phyloP scores from a whole-genome alignment of 2,329 filamentous ascomycete genomes.

The Cladobotryum protrusum region DNA sequence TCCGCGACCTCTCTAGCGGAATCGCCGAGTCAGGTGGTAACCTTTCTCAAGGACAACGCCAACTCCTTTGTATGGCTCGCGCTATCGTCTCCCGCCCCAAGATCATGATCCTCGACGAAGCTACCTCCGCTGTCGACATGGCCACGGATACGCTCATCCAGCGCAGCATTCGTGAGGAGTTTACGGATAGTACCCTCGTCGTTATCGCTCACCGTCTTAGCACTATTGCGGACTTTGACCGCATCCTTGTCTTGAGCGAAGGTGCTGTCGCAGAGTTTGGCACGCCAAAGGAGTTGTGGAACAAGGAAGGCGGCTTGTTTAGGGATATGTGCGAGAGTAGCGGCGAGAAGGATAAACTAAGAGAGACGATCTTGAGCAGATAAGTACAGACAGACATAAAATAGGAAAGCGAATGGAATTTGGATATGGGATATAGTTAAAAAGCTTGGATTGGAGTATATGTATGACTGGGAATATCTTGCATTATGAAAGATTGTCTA shows the following conservation, averaged over 20 bases:
- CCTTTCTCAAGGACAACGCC: constrained; percentile 68
- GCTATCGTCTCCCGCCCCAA: constrained; percentile 67
- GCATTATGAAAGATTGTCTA: too few relatives aligned
- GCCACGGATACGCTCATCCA: constrained; percentile 69
- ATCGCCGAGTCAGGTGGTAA: constrained; percentile 70
- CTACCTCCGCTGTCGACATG: constrained; percentile 74
- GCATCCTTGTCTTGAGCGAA: constrained; percentile 64
- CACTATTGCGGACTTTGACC: constrained; percentile 72
- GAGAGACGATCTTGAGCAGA: constrained; percentile 36
- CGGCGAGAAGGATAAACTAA: constrained; percentile 50
- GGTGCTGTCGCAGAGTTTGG: constrained; percentile 64
- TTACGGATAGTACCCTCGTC: constrained; percentile 60
- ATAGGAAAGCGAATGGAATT: neutral
- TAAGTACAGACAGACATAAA: neutral
- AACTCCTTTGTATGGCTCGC: constrained; percentile 67
- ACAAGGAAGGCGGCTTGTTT: constrained; percentile 47
- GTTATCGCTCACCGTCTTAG: constrained; percentile 72
- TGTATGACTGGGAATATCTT: too few relatives aligned
- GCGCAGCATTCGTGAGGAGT: constrained; percentile 65
- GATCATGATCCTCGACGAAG: constrained; percentile 76
- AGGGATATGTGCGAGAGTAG: constrained; percentile 57
- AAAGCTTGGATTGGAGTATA: too few relatives aligned
- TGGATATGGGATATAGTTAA: neutral
- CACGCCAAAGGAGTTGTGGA: constrained; percentile 55
- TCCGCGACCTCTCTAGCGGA: constrained; percentile 54